Percentiles rank a stretch among this genome's conserved stretches.
Conservation (phyloP, 768 basidiomycete genomes). For the Crepidotus variabilis region DNA sequence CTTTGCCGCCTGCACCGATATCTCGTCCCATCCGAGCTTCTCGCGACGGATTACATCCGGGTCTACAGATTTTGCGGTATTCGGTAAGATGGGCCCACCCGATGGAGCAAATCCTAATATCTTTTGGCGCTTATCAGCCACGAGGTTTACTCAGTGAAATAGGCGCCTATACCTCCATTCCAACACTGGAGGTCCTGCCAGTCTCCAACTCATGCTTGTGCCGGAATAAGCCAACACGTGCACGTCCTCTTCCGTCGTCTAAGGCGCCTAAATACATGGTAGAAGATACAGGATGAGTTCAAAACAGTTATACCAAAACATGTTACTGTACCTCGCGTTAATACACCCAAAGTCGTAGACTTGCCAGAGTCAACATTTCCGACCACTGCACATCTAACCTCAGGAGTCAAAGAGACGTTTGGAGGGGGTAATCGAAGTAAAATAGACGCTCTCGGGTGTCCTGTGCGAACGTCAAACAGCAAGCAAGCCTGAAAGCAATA, state of each 20-base stretch:
- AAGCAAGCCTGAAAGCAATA: conserved; percentile 43
- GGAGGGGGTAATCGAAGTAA: conserved; percentile 74
- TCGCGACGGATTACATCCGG: conserved; percentile 70
- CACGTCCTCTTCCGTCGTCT: conserved; percentile 79
- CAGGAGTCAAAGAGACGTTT: conserved; percentile 74
- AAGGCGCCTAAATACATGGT: conserved; percentile 46
- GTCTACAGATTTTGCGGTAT: conserved; percentile 50
- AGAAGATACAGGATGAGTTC: background rate
- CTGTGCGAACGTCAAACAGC: conserved; percentile 43
- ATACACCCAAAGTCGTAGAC: conserved; percentile 89
- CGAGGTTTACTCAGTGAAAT: background rate
- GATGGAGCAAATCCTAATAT: conserved; percentile 84
- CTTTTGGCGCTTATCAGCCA: conserved; percentile 31
- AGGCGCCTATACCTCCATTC: conserved; percentile 80
- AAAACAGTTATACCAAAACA: background rate
- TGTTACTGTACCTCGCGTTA: conserved; percentile 72
- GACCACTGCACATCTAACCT: conserved; percentile 93
- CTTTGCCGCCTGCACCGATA: conserved; percentile 83
- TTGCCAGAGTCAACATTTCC: conserved; percentile 96
- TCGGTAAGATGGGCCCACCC: conserved; percentile 78
- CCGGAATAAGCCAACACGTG: conserved; percentile 86
- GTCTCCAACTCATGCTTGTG: conserved; percentile 98
- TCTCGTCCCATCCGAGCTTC: conserved; percentile 95
- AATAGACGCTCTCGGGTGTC: conserved; percentile 53
- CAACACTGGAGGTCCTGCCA: conserved; percentile 91